Evolutionary conservation across 371 early-diverging fungal species (phyloP).

Genomic region (Gilbertella persicaria): DNA sequence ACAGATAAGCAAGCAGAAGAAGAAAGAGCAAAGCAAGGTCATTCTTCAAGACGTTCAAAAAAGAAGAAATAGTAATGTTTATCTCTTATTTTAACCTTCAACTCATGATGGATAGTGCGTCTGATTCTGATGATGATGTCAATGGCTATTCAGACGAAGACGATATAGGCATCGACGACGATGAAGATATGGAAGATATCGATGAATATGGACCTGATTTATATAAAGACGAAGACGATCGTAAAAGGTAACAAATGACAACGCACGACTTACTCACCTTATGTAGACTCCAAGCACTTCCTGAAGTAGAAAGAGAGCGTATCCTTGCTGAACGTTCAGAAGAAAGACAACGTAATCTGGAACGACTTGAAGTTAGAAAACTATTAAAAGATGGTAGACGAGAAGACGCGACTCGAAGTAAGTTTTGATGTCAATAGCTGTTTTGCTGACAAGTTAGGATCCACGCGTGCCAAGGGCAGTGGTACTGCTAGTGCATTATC

Average conservation of each 20-base stretch:
- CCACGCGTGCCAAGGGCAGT: conserved; percentile 59
- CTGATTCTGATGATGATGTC: conserved; percentile 46
- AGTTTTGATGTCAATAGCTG: conserved; percentile 1
- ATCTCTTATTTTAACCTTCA: background rate
- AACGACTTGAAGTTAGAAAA: conserved; percentile 61
- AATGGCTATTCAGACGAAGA: conserved; percentile 30
- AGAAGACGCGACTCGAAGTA: conserved; percentile 60
- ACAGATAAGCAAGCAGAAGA: conserved; percentile 24
- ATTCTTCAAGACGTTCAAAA: conserved; percentile 7
- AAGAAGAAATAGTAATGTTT: conserved; percentile 12
- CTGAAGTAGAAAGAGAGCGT: conserved; percentile 78
- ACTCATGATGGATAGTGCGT: conserved; percentile 14
- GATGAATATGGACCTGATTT: conserved; percentile 79
- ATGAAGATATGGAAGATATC: conserved; percentile 61
- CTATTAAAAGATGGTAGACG: conserved; percentile 56
- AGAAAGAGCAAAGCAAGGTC: conserved; percentile 20
- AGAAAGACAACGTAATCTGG: conserved; percentile 56
- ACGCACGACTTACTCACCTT: background rate
- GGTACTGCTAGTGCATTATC: conserved; percentile 50
- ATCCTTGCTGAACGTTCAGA: conserved; percentile 80
- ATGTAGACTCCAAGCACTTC: conserved; percentile 58
- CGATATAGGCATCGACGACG: conserved; percentile 35
- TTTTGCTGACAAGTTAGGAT: conserved; percentile 34
- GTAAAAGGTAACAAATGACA: conserved; percentile 42
- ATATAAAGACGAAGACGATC: conserved; percentile 78